phyloP scores from a whole-genome alignment of 2,329 filamentous ascomycete species.

The Graphilbum fragrans region DNA sequence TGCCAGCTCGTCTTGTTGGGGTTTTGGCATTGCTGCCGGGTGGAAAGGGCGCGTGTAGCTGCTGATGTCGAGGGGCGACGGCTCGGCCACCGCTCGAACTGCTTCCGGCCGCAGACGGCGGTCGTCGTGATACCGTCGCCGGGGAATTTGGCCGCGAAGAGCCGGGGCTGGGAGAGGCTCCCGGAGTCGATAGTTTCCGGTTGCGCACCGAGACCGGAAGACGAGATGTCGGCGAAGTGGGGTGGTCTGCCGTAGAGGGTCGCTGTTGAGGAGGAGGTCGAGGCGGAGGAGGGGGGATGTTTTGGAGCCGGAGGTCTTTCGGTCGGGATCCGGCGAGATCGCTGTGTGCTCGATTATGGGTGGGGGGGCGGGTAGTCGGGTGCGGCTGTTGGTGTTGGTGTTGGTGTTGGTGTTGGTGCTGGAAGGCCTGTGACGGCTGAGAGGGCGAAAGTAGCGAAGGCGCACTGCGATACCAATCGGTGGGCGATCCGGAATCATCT shows the following conservation, averaged over 20 bases:
- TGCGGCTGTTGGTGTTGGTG: not conserved
- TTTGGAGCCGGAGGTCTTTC: not conserved
- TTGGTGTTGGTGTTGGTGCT: not conserved
- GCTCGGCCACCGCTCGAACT: slow-evolving; percentile 13
- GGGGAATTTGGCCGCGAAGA: slow-evolving; percentile 45
- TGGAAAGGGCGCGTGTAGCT: too few relatives aligned
- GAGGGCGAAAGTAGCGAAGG: not conserved
- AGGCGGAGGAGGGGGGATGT: not conserved
- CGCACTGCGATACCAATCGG: slow-evolving; percentile 47
- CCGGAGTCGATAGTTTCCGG: slow-evolving; percentile 19
- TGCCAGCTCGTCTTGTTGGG: not conserved
- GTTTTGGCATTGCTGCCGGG: not conserved
- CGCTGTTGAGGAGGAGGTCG: not conserved
- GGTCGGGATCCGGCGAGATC: slow-evolving; percentile 31
- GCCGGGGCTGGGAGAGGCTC: slow-evolving; percentile 31
- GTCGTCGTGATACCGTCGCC: slow-evolving; percentile 16
- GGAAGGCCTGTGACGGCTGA: not conserved
- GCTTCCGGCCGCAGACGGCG: slow-evolving; percentile 6
- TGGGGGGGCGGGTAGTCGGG: not conserved
- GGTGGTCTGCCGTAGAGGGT: too few relatives aligned
- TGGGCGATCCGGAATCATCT: slow-evolving; percentile 53
- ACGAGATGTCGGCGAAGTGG: slow-evolving; percentile 20
- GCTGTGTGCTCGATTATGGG: slow-evolving; percentile 43
- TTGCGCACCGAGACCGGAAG: slow-evolving; percentile 26
- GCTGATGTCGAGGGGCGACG: slow-evolving; percentile 17